Evolutionary conservation across 176 grass and related monocot species (phyloP).

Genomic region (Typha latifolia): DNA sequence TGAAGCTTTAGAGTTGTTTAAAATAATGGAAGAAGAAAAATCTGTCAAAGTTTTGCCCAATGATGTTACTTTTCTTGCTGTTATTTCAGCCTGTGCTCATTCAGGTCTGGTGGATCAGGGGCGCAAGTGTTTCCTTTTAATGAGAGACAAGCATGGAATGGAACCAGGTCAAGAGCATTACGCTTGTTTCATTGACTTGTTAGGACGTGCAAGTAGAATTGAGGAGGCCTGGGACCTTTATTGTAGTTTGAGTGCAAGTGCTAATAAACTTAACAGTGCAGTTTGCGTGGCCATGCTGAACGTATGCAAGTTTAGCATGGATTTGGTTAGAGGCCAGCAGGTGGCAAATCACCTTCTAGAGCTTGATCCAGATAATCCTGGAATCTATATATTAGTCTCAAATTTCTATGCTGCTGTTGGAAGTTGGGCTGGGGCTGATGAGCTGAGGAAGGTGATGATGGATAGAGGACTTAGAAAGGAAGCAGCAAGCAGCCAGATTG

Average conservation of each 20-base stretch:
- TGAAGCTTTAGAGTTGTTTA: constrained; percentile 41
- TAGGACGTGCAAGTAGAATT: constrained; percentile 42
- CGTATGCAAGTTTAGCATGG: constrained; percentile 35
- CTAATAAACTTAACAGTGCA: constrained; percentile 16
- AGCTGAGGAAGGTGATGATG: constrained; percentile 32
- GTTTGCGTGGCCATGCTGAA: constrained; percentile 49
- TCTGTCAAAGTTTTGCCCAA: constrained; percentile 34
- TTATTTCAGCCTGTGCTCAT: constrained; percentile 54
- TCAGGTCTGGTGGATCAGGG: constrained; percentile 49
- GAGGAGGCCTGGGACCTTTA: constrained; percentile 62
- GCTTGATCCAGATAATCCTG: constrained; percentile 31
- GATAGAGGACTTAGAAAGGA: constrained; percentile 43
- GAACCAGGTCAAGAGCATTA: constrained; percentile 42
- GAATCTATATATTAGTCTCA: constrained; percentile 40
- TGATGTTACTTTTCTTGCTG: constrained; percentile 41
- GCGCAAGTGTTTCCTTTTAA: constrained; percentile 23
- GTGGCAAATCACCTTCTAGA: constrained; percentile 34
- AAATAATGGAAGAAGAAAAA: constrained; percentile 29
- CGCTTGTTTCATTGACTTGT: constrained; percentile 41
- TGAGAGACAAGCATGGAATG: constrained; percentile 44
- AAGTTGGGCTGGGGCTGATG: constrained; percentile 31
- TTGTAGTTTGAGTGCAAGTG: constrained; percentile 15
- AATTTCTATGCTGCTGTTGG: constrained; percentile 38
- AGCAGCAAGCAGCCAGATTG: constrained; percentile 35
- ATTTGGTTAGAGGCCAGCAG: constrained; percentile 40